Percentiles rank a stretch among this genome's conserved stretches.
Evolutionary conservation across 176 grass and related monocot species (phyloP).

Genomic region (Lolium multiflorum): DNA sequence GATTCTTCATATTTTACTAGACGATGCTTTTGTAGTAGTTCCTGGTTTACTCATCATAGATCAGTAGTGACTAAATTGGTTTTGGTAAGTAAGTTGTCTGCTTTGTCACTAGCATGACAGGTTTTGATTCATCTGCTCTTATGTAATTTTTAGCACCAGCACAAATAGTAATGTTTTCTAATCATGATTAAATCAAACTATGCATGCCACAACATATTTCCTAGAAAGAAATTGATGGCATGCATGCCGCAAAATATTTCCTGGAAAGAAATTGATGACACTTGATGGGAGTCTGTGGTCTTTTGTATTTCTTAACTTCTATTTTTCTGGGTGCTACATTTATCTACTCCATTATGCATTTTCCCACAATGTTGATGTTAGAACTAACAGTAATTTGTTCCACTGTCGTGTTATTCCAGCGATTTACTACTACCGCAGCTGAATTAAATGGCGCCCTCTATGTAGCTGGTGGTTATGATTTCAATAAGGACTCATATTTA

Average conservation of each 20-base stretch:
- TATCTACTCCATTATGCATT: background rate
- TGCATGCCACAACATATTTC: slow-evolving; percentile 20
- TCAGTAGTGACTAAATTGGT: background rate
- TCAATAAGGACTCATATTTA: slow-evolving; percentile 51
- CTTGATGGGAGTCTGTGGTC: background rate
- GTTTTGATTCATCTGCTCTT: background rate
- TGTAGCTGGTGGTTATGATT: slow-evolving; percentile 84
- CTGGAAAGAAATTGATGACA: too few relatives aligned
- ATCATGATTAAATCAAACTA: slow-evolving; percentile 22
- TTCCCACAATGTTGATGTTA: background rate
- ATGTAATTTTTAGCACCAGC: slow-evolving; percentile 19
- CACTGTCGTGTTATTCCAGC: slow-evolving; percentile 52
- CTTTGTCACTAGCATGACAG: background rate
- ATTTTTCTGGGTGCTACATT: slow-evolving; percentile 13
- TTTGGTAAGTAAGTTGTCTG: background rate
- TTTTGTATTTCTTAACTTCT: slow-evolving; percentile 11
- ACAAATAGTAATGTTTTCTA: background rate
- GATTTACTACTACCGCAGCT: slow-evolving; percentile 70
- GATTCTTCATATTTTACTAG: slow-evolving; percentile 9
- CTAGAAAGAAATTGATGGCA: slow-evolving; percentile 3
- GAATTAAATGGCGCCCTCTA: slow-evolving; percentile 61
- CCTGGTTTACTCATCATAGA: slow-evolving; percentile 12
- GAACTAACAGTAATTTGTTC: background rate
- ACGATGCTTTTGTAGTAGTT: background rate
- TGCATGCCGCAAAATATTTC: too few relatives aligned